Base-by-base conservation (phyloP, 148 eudicot genomes). In the Persicaria tinctoria region DNA sequence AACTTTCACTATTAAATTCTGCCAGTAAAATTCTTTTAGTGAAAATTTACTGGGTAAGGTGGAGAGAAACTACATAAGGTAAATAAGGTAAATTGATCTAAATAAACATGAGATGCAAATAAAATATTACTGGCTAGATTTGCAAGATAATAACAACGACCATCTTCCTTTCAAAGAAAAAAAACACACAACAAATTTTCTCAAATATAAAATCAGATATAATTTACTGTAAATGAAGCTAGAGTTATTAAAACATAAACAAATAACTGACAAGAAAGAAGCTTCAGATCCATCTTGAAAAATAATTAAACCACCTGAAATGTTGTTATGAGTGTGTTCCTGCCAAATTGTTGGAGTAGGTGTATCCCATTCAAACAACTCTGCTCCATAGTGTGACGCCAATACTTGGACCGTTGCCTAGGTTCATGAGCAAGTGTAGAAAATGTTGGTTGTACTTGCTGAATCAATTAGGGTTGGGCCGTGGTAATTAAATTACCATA, bases 311-410 rank as follows among this genome's bases (percentile, higher is more conserved):
- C 62, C 85, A 94, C 97, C 98, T 82, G 92, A 77, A 83, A 73
- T 79, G 23, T 78, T 78, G 84, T 84, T 88, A 72, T 94, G 96
- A 76, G 87, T 51, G 81, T 94, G 98, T 77, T 94, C 98, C 80
- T 86, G 90, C 98, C 98, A 94, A 77, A 92, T 77, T 70, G 97
- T 94, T 9, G 98, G 98, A 71, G 92, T 92, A 77, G 98, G 98
- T 45, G 97, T 89, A 77, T 86, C 87, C 98, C 98, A 94, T 85
- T 94, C 98, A 78, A 84, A 85, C 75, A 94, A 76, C 51, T 79
- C 79, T 17, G 86, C 91, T 82, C 96, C 89, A 78, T 86, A 81
- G 70, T 94, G 89, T 66, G 90, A 84, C 74, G 96, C 98, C 82
- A 87, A 74, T 50, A 83, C 91, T 74, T 84, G 90, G 62, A 92